Evolutionary conservation across 2,329 filamentous ascomycete species (phyloP), one percentile per base, ranked within the genome.

Genomic region (Helminthosporium solani): DNA sequence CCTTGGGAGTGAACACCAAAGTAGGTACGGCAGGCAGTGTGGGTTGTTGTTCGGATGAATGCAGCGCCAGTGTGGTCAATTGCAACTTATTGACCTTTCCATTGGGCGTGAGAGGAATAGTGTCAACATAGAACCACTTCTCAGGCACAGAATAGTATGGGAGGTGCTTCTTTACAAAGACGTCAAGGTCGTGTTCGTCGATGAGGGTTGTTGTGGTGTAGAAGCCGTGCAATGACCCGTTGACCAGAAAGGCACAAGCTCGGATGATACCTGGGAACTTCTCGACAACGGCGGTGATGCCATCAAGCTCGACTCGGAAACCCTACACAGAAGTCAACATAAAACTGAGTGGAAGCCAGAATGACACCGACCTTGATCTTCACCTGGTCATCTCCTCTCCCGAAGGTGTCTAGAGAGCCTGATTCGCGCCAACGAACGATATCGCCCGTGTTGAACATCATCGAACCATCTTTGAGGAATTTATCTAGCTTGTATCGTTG

Each of bases 361-460:
- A n/a, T n/a, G n/a, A n/a, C 5, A 25, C 44, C 35, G 47, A 64
- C 64, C 53, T 82, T 81, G 58, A 84, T 75, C 64, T 84, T 84
- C 48, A 84, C 77, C 57, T 84, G 81, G 49, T 83, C 80, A 53
- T 84, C 81, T n/a, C 72, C 72, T 28, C 81, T 75, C 3, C 81
- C 80, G 27, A 81, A 73, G 18, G 78, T 79, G 34, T 80, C 73
- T 30, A 84, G 69, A 20, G 72, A 74, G 9, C 81, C 80, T 54
- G 81, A 75, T 2, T 70, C 58, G 30, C 72, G 70, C 80, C 80
- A 83, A 11, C 72, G 70, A 15, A 77, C 79, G 18, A 84, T 71
- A 53, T 84, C 81, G 6, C 81, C 81, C 1, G 81, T 84, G 55
- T 81, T 80, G 65, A 81, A 84, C 76, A 83, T 82, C 53, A 69